Percentiles rank a stretch among this genome's conserved stretches.
phyloP scores from a whole-genome alignment of 495 filamentous ascomycete genomes.

The Aspergillus indologenus region DNA sequence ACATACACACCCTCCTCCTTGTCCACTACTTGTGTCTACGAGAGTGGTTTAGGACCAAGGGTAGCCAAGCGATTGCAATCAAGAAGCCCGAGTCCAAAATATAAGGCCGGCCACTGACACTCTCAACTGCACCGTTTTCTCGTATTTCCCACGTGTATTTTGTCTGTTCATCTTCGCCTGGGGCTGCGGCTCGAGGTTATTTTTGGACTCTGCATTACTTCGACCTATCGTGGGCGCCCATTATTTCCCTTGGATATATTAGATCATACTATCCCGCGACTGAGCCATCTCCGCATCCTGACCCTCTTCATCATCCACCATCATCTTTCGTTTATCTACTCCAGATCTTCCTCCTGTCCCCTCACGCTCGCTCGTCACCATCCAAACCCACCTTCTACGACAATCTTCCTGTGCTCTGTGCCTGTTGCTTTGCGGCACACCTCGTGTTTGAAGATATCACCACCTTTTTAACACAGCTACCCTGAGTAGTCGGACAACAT shows the following conservation, averaged over 20 bases:
- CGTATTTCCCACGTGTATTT: conserved; percentile 30
- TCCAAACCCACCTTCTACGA: neutral
- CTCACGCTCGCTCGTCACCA: neutral
- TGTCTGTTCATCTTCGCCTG: conserved; percentile 10
- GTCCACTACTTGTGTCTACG: conserved; percentile 1
- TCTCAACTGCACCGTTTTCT: conserved; percentile 24
- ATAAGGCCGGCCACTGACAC: conserved; percentile 12
- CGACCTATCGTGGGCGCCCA: conserved; percentile 1
- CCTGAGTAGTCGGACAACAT: conserved; percentile 25
- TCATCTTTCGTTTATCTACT: neutral
- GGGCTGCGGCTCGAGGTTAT: conserved; percentile 30
- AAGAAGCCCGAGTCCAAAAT: conserved; percentile 4
- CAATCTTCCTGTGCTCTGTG: too few relatives aligned
- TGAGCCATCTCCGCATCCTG: conserved; percentile 5
- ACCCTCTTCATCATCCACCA: conserved; percentile 2
- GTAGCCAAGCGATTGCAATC: neutral
- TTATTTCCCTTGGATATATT: conserved; percentile 1
- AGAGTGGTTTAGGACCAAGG: conserved; percentile 6
- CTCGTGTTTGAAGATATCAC: neutral
- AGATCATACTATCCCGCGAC: conserved; percentile 7
- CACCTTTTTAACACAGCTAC: too few relatives aligned
- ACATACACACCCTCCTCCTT: neutral
- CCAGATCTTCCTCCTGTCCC: neutral
- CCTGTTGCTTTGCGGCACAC: neutral
- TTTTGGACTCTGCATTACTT: conserved; percentile 28